Percentiles rank a stretch among this genome's conserved stretches.
phyloP scores from a whole-genome alignment of 2,329 filamentous ascomycete species.

The Basipetospora sp. region DNA sequence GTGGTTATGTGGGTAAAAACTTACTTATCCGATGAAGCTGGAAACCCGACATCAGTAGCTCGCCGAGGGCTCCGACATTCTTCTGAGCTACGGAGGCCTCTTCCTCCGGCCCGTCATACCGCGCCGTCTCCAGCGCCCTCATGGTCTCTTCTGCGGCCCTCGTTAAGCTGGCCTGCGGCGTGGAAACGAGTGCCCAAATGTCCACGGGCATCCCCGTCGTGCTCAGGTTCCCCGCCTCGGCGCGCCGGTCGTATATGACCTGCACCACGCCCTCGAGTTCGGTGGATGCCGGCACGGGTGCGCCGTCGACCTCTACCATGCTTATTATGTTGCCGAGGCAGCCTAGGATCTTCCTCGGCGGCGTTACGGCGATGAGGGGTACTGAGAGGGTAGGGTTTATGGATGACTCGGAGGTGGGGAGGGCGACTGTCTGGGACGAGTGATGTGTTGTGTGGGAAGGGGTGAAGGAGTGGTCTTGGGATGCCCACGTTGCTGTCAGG shows the following conservation, averaged over 20 bases:
- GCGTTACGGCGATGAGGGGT: constrained; percentile 48
- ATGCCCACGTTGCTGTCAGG: constrained; percentile 19
- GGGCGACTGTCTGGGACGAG: constrained; percentile 22
- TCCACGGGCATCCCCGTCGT: constrained; percentile 30
- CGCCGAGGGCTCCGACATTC: not conserved
- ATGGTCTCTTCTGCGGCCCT: constrained; percentile 21
- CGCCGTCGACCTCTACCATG: constrained; percentile 36
- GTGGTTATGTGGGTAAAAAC: too few species aligned
- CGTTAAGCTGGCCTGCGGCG: constrained; percentile 1
- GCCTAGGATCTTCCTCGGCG: constrained; percentile 44
- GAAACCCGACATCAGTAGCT: constrained; percentile 14
- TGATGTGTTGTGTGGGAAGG: constrained; percentile 20
- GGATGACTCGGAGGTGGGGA: constrained; percentile 8
- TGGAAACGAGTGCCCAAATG: constrained; percentile 52
- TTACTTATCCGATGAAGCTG: constrained; percentile 30
- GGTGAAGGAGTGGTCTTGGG: constrained; percentile 7
- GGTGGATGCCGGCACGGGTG: constrained; percentile 46
- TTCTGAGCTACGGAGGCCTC: constrained; percentile 5
- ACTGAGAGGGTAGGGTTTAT: constrained; percentile 16
- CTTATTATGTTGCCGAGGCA: constrained; percentile 70
- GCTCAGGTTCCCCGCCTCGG: constrained; percentile 13
- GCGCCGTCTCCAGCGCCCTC: constrained; percentile 7
- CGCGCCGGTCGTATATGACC: constrained; percentile 33
- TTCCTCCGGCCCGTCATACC: constrained; percentile 5
- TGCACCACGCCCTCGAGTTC: constrained; percentile 56